Percentiles rank a stretch among this genome's conserved stretches.
These are phyloP conservation scores for Neoboletus magnificus DNA, from an alignment of 768 basidiomycete genomes.

Conservation along the genomic window DNA sequence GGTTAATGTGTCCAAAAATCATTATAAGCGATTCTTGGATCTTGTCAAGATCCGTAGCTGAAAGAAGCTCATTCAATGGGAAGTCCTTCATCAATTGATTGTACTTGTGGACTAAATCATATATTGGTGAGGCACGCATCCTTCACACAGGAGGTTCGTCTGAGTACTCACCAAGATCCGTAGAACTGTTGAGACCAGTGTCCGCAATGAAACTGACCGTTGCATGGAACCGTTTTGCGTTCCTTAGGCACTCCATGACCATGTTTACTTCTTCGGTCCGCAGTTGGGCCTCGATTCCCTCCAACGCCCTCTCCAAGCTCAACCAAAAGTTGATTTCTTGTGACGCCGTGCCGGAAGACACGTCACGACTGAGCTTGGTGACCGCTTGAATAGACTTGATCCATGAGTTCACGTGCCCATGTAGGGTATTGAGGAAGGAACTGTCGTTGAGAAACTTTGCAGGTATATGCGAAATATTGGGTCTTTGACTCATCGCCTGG, in stretches of 20 bases:
- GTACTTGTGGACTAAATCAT: conserved; percentile 85
- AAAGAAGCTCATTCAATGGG: conserved; percentile 92
- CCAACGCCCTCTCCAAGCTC: conserved; percentile 87
- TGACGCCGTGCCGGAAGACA: conserved; percentile 90
- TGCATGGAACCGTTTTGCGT: conserved; percentile 95
- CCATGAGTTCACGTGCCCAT: conserved; percentile 94
- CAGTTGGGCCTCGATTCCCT: conserved; percentile 89
- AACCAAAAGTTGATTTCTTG: conserved; percentile 99
- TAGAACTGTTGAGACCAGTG: conserved; percentile 93
- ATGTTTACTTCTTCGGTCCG: conserved; percentile 88
- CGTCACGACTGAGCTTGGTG: conserved; percentile 93
- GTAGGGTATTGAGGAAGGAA: conserved; percentile 88
- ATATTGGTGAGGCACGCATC: background rate
- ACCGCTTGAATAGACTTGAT: conserved; percentile 97
- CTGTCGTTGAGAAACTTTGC: conserved; percentile 77
- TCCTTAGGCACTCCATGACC: conserved; percentile 91
- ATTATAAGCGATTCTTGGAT: conserved; percentile 83
- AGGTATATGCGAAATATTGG: conserved; percentile 75
- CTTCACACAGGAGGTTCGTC: background rate
- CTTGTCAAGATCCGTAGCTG: conserved; percentile 94
- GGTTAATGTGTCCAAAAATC: conserved; percentile 92
- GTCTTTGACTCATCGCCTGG: conserved; percentile 53
- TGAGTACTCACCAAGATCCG: conserved; percentile 65
- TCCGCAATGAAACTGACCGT: conserved; percentile 98
- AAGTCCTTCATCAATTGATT: conserved; percentile 99